These are phyloP conservation scores for Naganishia vaughanmartiniae DNA, from an alignment of 768 basidiomycete genomes.

Conservation along the genomic window DNA sequence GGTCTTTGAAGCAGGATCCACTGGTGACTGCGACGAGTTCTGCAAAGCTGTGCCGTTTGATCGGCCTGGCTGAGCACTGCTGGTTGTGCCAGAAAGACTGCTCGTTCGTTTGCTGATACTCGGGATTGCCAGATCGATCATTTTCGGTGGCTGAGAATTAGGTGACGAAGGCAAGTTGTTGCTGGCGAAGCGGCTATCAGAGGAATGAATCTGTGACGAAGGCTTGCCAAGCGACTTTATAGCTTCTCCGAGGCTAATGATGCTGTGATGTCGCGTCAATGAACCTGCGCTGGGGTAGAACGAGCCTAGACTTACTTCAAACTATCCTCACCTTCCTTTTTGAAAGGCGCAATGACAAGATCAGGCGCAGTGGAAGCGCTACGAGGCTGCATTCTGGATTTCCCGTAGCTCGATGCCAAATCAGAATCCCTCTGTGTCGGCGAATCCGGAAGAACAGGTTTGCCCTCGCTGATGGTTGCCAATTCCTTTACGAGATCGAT, in stretches of 20 bases:
- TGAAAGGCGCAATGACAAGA: background rate
- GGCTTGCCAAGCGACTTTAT: background rate
- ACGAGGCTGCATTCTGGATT: background rate
- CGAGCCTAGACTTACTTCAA: background rate
- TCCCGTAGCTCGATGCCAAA: background rate
- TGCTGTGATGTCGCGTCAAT: background rate
- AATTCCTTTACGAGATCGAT: background rate
- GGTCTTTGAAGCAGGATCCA: background rate
- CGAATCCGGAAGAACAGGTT: background rate
- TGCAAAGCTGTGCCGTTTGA: background rate
- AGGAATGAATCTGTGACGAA: background rate
- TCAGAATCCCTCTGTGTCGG: background rate
- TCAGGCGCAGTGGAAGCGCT: background rate
- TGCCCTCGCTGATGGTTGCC: conserved; percentile 4
- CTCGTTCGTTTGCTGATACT: conserved; percentile 15
- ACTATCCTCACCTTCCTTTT: background rate
- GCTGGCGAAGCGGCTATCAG: background rate
- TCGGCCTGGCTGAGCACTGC: background rate
- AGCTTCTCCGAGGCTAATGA: background rate
- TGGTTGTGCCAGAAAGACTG: conserved; percentile 4
- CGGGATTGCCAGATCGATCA: background rate
- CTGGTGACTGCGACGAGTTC: background rate
- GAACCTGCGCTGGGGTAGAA: background rate
- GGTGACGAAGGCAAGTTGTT: background rate
- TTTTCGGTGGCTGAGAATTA: background rate